Evolutionary conservation across 2,329 filamentous ascomycete species (phyloP).

Genomic region (Ophiostoma angusticollis): DNA sequence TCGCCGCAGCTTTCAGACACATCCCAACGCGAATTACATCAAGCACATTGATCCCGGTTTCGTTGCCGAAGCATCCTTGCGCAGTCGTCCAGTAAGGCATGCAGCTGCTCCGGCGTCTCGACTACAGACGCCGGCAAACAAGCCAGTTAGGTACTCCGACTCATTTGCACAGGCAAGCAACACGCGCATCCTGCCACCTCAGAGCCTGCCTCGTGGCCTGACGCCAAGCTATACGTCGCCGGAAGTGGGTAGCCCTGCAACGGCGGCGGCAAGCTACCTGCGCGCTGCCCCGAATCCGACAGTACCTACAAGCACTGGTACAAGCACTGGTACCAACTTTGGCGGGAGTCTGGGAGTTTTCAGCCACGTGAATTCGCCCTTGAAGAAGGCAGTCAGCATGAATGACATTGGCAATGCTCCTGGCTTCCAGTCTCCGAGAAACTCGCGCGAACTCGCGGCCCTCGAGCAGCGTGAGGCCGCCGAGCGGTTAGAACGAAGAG

Average conservation of each 20-base stretch:
- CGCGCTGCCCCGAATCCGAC: conserved; percentile 13
- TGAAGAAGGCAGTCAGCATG: conserved; percentile 63
- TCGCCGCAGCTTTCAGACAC: conserved; percentile 64
- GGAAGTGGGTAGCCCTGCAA: neutral
- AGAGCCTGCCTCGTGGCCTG: conserved; percentile 12
- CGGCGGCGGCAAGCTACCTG: conserved; percentile 13
- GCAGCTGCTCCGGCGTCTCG: conserved; percentile 26
- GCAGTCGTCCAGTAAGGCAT: conserved; percentile 23
- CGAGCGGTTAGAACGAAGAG: conserved; percentile 22
- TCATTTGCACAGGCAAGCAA: conserved; percentile 16
- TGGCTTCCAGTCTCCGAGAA: conserved; percentile 36
- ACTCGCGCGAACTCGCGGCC: conserved; percentile 49
- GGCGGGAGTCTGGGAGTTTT: conserved; percentile 73
- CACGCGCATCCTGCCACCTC: conserved; percentile 9
- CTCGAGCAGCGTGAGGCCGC: conserved; percentile 34
- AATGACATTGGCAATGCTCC: conserved; percentile 36
- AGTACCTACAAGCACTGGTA: conserved; percentile 10
- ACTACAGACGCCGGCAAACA: conserved; percentile 29
- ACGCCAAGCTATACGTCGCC: conserved; percentile 5
- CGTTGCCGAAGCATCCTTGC: conserved; percentile 18
- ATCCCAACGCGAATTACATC: conserved; percentile 71
- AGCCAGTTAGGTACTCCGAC: conserved; percentile 20
- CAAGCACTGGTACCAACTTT: conserved; percentile 20
- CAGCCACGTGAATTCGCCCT: conserved; percentile 66
- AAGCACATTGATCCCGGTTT: conserved; percentile 59